Evolutionary conservation across 305 asterid species (phyloP), one percentile per base, ranked within the genome.

Genomic region (Fraxinus latifolia): DNA sequence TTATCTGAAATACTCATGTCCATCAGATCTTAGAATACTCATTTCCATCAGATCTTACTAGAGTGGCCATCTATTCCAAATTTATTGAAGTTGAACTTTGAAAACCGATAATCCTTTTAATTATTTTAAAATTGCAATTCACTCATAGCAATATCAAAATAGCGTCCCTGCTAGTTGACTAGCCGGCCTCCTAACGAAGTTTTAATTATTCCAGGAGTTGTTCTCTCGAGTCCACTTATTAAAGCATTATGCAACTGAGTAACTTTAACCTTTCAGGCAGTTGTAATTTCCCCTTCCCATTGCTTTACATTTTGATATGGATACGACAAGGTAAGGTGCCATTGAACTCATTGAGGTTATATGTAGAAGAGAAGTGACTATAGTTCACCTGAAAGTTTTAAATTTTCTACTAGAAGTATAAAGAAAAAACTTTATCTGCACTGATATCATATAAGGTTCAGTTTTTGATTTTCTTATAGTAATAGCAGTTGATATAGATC

Each of bases 341-440:
- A 27, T 34, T 21, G 8, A 39, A 74, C 29, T 58, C 60, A 50
- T 68, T 77, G 82, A 32, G 14, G 19, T 23, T 62, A 62, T 58
- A 58, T 82, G 72, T 78, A 21, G 76, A 17, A 76, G 74, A 32
- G 21, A 77, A 77, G 74, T 8, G 73, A 65, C 31, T 23, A n/a
- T 3, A 8, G 14, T 19, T 21, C 70, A 58, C 70, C 34, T 3
- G 34, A 27, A 65, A 65, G 36, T 65, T 23, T 0, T 65, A 12
- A 65, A 25, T 11, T 65, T 53, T 65, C 53, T 37, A 82, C 76
- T 36, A 76, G 37, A 79, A 55, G 23, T 79, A 8, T 14, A 62
- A 62, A 1, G 34, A 65, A 65, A 21, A 65, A 11, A 25, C 34
- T 9, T 23, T 65, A 65, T 25, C 14, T 25, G 73, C 17, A 25